Evolutionary conservation across 73 alveolate genomes (phyloP).

Genomic region (Paramecium pentaurelia): DNA sequence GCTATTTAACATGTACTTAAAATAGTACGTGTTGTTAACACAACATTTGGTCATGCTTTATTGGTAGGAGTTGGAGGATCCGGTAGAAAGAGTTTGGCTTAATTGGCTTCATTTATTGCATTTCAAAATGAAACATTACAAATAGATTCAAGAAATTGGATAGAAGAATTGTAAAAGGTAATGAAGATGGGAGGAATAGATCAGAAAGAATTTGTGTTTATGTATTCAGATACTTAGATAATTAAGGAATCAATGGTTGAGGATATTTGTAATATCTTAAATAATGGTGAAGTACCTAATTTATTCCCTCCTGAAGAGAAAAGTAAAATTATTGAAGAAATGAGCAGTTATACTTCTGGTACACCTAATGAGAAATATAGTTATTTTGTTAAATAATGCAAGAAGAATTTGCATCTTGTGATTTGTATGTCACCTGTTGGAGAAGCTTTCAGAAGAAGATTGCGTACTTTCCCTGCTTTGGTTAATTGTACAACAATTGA

Average conservation of each 20-base stretch:
- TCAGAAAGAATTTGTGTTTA: conserved; percentile 78
- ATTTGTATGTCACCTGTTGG: conserved; percentile 73
- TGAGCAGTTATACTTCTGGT: conserved; percentile 53
- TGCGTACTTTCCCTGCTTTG: conserved; percentile 72
- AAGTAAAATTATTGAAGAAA: conserved; percentile 70
- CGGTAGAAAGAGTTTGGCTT: conserved; percentile 98
- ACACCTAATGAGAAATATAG: conserved; percentile 62
- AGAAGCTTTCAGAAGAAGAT: conserved; percentile 67
- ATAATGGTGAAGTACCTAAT: conserved; percentile 99
- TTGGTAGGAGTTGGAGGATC: conserved; percentile 99
- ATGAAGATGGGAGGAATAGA: conserved; percentile 89
- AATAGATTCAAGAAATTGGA: conserved; percentile 83
- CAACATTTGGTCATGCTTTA: conserved; percentile 98
- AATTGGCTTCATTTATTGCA: conserved; percentile 96
- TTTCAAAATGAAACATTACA: conserved; percentile 71
- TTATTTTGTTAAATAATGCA: conserved; percentile 60
- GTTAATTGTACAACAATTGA: conserved; percentile 77
- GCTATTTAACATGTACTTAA: conserved; percentile 98
- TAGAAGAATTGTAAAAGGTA: conserved; percentile 86
- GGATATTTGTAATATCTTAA: conserved; percentile 96
- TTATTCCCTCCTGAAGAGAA: conserved; percentile 89
- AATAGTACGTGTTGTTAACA: conserved; percentile 95
- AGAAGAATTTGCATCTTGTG: conserved; percentile 57
- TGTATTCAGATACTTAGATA: conserved; percentile 92
- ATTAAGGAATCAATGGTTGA: conserved; percentile 95